phyloP scores from a whole-genome alignment of 257 asterid genomes.

The Perilla frutescens region DNA sequence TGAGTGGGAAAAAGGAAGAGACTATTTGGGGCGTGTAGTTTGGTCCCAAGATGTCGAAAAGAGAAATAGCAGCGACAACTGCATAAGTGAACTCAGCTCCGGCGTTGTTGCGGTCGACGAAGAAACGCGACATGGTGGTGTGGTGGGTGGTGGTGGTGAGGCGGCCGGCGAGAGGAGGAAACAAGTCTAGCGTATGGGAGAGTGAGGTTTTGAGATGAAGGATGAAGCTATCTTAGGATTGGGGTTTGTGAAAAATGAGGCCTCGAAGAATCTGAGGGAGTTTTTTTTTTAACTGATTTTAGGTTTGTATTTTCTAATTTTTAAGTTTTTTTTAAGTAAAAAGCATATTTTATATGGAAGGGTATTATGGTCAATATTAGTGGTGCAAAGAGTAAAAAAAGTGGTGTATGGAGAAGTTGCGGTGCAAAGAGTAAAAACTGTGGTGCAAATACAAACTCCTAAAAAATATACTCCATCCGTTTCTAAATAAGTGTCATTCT shows the following conservation, averaged over 20 bases:
- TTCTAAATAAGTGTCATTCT: too few species aligned
- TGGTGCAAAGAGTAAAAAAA: too few species aligned
- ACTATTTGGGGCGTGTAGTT: slow-evolving; percentile 32
- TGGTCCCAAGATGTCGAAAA: slow-evolving; percentile 33
- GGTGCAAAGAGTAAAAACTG: too few species aligned
- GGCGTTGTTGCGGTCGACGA: slow-evolving; percentile 1
- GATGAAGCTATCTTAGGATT: slow-evolving; percentile 16
- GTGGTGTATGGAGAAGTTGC: too few species aligned
- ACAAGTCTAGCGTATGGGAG: slow-evolving; percentile 32
- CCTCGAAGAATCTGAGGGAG: background rate
- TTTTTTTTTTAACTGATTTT: too few species aligned
- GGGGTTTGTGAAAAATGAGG: slow-evolving; percentile 30
- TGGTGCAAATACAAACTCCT: too few species aligned
- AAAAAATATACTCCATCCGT: too few species aligned
- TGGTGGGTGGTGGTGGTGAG: background rate
- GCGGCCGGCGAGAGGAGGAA: slow-evolving; percentile 27
- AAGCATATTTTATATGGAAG: too few species aligned
- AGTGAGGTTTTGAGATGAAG: slow-evolving; percentile 38
- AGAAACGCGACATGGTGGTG: background rate
- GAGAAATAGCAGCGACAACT: background rate
- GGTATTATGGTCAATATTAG: too few species aligned
- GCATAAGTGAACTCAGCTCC: background rate
- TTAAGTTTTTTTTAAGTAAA: too few species aligned
- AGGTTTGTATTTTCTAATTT: too few species aligned
- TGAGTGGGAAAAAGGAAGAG: slow-evolving; percentile 33